These are phyloP conservation scores for Nematocida parisii DNA, from an alignment of 371 early-diverging fungal species.

Conservation along the genomic window DNA sequence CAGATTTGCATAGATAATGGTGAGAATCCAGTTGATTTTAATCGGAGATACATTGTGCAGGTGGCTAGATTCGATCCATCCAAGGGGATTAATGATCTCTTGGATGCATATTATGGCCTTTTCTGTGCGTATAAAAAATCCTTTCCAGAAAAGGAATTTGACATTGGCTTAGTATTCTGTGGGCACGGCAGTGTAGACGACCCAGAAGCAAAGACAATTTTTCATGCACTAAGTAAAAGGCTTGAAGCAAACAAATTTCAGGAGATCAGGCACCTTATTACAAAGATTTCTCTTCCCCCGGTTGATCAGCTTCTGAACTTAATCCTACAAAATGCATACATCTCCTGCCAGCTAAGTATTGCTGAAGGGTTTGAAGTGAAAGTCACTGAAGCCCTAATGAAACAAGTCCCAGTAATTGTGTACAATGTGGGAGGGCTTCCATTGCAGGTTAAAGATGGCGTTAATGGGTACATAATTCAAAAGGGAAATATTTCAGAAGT, in stretches of 20 bases:
- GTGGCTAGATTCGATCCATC: slow-evolving; percentile 84
- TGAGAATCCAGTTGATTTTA: slow-evolving; percentile 72
- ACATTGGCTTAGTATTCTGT: slow-evolving; percentile 76
- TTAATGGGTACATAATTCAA: slow-evolving; percentile 74
- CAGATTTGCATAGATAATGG: slow-evolving; percentile 75
- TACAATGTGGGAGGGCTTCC: slow-evolving; percentile 78
- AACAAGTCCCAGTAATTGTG: slow-evolving; percentile 74
- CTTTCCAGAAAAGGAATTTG: slow-evolving; percentile 64
- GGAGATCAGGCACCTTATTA: slow-evolving; percentile 53
- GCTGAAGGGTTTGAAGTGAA: slow-evolving; percentile 84
- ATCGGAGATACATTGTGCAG: slow-evolving; percentile 77
- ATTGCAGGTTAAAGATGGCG: slow-evolving; percentile 74
- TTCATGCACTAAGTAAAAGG: slow-evolving; percentile 71
- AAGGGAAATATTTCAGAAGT: slow-evolving; percentile 73
- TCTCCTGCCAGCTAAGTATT: slow-evolving; percentile 76
- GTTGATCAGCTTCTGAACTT: slow-evolving; percentile 78
- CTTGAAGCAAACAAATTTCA: slow-evolving; percentile 69
- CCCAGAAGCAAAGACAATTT: slow-evolving; percentile 72
- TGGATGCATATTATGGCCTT: slow-evolving; percentile 74
- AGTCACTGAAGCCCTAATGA: slow-evolving; percentile 78
- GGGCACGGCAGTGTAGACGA: slow-evolving; percentile 82
- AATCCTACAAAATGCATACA: slow-evolving; percentile 73
- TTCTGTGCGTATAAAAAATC: slow-evolving; percentile 71
- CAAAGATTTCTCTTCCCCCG: slow-evolving; percentile 73
- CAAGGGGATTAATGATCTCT: slow-evolving; percentile 77